Base-by-base conservation (phyloP, 2,329 filamentous ascomycete species). In the Ascochyta rabiei region DNA sequence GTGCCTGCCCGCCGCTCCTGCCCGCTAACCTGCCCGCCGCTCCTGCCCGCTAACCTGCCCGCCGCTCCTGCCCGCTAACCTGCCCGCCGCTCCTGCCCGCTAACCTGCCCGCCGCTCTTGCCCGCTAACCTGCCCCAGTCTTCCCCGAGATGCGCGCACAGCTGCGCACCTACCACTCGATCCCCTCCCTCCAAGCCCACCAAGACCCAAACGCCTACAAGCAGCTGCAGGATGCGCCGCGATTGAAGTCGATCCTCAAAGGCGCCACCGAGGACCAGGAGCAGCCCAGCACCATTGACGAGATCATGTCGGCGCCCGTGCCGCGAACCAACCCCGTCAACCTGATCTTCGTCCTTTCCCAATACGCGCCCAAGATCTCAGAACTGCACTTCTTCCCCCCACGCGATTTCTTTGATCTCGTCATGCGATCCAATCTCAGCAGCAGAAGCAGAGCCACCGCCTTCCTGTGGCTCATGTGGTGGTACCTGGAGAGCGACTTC, bases 111-210 rank as follows among this genome's bases (percentile, higher is more conserved):
- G 13, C n/a, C 23, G 28, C 30, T 8, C 31, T 15, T 38, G 37
- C 59, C 68, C 51, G 71, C 62, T 53, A 45, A 61, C 23, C 3
- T 23, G 35, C 16, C 56, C 47, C 73, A 96, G 95, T 99, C 81
- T 99, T 99, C 74, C 95, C 95, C 19, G 95, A 99, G 76, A 99
- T 99, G 95, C 90, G 95, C 77, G 95, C 95, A 26, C 95, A 99
- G 72, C 82, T 99, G 28, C 89, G 95, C 73, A 99, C 95, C 31
- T 99, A 99, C 78, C 95, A 99, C 74, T 93, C 95, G 12, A 99
- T 99, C 63, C 95, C 95, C 13, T 97, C 92, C 1, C 82, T 99
- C 6, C 95, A 99, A 77, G 93, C 93, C 40, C 90, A 93, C 63
- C 92, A 97, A 76, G 95, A 98, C 68, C 89, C 92, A 10, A 93